A percentile compares a stretch with the other conserved stretches of the same genome.
phyloP scores from a whole-genome alignment of 2,329 filamentous ascomycete genomes.

The Pseudocercospora ulei region DNA sequence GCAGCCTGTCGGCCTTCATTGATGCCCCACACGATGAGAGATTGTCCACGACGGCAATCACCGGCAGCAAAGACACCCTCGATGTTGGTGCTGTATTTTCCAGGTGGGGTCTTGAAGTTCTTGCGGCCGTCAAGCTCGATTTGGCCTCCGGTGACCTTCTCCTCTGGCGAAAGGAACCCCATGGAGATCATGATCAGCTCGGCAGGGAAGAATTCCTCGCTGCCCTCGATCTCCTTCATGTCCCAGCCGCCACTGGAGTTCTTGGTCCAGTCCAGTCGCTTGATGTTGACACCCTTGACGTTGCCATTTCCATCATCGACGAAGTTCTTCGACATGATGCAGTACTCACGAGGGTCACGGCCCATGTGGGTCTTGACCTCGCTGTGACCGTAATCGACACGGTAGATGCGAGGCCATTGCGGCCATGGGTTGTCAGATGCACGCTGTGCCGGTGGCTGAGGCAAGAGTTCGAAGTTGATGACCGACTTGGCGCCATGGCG shows the following conservation, averaged over 20 bases:
- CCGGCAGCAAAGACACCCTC: slow-evolving; percentile 86
- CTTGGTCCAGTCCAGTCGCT: slow-evolving; percentile 94
- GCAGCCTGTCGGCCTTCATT: slow-evolving; percentile 92
- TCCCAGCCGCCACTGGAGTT: slow-evolving; percentile 84
- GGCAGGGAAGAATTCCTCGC: slow-evolving; percentile 90
- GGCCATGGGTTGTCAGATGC: slow-evolving; percentile 95
- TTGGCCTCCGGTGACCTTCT: slow-evolving; percentile 72
- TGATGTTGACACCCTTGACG: slow-evolving; percentile 91
- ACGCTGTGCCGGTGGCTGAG: slow-evolving; percentile 82
- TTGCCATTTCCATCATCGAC: slow-evolving; percentile 77
- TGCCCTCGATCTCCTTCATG: slow-evolving; percentile 94
- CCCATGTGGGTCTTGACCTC: slow-evolving; percentile 95
- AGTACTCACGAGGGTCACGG: slow-evolving; percentile 92
- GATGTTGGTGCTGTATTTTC: slow-evolving; percentile 80
- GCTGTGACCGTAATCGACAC: slow-evolving; percentile 93
- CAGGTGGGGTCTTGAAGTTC: slow-evolving; percentile 87
- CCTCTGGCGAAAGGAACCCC: slow-evolving; percentile 93
- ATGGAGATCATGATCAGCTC: slow-evolving; percentile 91
- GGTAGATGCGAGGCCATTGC: slow-evolving; percentile 95
- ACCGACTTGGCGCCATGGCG: slow-evolving; percentile 93
- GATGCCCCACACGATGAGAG: slow-evolving; percentile 95
- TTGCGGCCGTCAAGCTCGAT: slow-evolving; percentile 87
- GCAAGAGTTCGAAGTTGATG: slow-evolving; percentile 90
- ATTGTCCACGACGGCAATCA: slow-evolving; percentile 90
- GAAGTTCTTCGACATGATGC: slow-evolving; percentile 96